Percentiles rank a stretch among this genome's conserved stretches.
phyloP scores from a whole-genome alignment of 768 basidiomycete genomes.

The Boletus reticulatus region DNA sequence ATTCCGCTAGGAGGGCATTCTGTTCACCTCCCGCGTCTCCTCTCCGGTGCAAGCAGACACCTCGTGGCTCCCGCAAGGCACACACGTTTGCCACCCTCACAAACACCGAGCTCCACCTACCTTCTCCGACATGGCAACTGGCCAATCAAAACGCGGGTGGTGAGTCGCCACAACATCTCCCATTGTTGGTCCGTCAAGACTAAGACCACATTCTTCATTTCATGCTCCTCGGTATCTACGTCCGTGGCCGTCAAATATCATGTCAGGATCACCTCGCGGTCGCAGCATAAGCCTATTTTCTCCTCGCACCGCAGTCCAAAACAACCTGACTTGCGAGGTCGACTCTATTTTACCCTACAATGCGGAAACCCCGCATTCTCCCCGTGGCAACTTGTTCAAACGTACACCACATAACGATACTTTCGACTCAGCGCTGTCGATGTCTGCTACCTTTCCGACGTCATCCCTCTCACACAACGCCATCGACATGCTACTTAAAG shows the following conservation, averaged over 20 bases:
- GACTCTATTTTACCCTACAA: conserved; percentile 27
- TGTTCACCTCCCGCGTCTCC: conserved; percentile 22
- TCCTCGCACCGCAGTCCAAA: conserved; percentile 28
- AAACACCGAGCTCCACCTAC: conserved; percentile 31
- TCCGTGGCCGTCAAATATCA: conserved; percentile 18
- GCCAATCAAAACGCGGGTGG: conserved; percentile 29
- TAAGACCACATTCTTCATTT: conserved; percentile 22
- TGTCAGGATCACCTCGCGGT: conserved; percentile 29
- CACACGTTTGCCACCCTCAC: conserved; percentile 32
- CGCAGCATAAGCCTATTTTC: conserved; percentile 34
- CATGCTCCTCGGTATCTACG: conserved; percentile 16
- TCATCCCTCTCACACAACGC: conserved; percentile 32
- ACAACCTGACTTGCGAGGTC: conserved; percentile 15
- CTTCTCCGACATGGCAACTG: conserved; percentile 22
- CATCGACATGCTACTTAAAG: conserved; percentile 34
- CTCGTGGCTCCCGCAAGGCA: conserved; percentile 31
- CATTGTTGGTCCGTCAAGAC: conserved; percentile 12
- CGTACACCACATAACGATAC: conserved; percentile 24
- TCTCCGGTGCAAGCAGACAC: conserved; percentile 21
- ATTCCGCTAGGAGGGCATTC: conserved; percentile 10
- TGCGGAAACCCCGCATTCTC: conserved; percentile 31
- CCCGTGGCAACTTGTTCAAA: conserved; percentile 24
- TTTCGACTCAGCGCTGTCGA: conserved; percentile 23
- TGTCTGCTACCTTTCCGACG: conserved; percentile 27
- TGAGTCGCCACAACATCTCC: conserved; percentile 24